These are phyloP conservation scores for Ceratobasidium theobromae DNA, from an alignment of 1,284 basidiomycete species.

Conservation along the genomic window DNA sequence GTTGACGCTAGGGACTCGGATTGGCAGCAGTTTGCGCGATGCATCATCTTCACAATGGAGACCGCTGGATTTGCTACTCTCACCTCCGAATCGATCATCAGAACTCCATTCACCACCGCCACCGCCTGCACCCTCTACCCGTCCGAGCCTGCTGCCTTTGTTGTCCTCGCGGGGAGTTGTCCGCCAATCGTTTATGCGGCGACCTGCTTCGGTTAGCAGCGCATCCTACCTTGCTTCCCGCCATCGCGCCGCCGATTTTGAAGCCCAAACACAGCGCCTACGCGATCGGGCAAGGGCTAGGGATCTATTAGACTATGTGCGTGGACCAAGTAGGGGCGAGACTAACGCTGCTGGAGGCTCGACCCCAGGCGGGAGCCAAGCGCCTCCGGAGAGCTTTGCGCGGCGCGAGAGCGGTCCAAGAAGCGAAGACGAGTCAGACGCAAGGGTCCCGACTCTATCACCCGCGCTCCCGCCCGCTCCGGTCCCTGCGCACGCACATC, in stretches of 20 bases:
- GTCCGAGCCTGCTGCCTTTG: constrained; percentile 21
- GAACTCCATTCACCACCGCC: constrained; percentile 24
- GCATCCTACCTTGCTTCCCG: constrained; percentile 26
- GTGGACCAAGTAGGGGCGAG: not conserved
- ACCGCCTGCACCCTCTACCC: constrained; percentile 27
- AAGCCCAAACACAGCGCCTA: constrained; percentile 29
- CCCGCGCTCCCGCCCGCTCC: constrained; percentile 22
- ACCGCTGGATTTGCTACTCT: constrained; percentile 24
- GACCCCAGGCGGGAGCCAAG: constrained; percentile 11
- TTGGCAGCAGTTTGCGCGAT: constrained; percentile 30
- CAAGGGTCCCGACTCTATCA: not conserved
- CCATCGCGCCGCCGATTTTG: constrained; percentile 30
- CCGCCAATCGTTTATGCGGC: constrained; percentile 16
- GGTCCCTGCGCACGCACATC: constrained; percentile 25
- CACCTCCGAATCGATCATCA: not conserved
- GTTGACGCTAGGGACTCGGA: constrained; percentile 21
- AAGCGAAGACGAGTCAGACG: constrained; percentile 11
- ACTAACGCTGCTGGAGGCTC: not conserved
- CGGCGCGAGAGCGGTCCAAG: constrained; percentile 23
- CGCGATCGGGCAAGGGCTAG: constrained; percentile 27
- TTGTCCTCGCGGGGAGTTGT: constrained; percentile 8
- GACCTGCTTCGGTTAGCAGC: constrained; percentile 25
- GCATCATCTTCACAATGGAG: constrained; percentile 15
- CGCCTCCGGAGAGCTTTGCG: constrained; percentile 30
- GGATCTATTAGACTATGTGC: constrained; percentile 5